These are phyloP conservation scores for Cyclotella baltica DNA, from an alignment of 108 stramenopile genomes.

Conservation along the genomic window DNA sequence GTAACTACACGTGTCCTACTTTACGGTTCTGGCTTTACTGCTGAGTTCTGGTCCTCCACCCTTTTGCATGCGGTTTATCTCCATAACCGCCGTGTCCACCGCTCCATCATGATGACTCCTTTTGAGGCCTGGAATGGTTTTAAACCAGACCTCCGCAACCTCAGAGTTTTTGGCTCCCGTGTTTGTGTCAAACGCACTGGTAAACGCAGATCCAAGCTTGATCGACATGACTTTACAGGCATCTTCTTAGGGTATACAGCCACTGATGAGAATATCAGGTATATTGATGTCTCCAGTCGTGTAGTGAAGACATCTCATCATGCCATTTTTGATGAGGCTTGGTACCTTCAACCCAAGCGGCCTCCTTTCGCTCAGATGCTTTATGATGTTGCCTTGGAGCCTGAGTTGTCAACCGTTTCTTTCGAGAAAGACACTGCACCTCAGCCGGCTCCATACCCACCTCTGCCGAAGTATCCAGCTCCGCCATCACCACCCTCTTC, in stretches of 20 bases:
- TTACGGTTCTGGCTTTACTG: background rate
- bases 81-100: too few species aligned
- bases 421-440: background rate
- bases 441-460: background rate
- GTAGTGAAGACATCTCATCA: background rate
- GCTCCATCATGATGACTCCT: background rate
- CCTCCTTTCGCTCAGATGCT: conserved; percentile 1
- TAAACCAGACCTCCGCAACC: background rate
- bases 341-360: background rate
- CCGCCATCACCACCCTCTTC: too few species aligned
- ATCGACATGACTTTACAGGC: conserved; percentile 2
- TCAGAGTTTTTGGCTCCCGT: conserved; percentile 11
- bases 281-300: background rate
- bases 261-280: conserved; percentile 4
- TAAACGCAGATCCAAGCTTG: conserved; percentile 6
- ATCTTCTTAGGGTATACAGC: conserved; percentile 1
- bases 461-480: too few species aligned
- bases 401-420: background rate
- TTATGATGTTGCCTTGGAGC: background rate
- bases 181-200: conserved; percentile 18
- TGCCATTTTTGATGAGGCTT: background rate
- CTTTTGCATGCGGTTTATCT: too few species aligned
- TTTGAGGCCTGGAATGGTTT: background rate
- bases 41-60: too few species aligned
- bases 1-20: too few species aligned